Evolutionary conservation across 805 yeast genomes (phyloP), one percentile per base, ranked within the genome.

Genomic region (Pichia exigua): DNA sequence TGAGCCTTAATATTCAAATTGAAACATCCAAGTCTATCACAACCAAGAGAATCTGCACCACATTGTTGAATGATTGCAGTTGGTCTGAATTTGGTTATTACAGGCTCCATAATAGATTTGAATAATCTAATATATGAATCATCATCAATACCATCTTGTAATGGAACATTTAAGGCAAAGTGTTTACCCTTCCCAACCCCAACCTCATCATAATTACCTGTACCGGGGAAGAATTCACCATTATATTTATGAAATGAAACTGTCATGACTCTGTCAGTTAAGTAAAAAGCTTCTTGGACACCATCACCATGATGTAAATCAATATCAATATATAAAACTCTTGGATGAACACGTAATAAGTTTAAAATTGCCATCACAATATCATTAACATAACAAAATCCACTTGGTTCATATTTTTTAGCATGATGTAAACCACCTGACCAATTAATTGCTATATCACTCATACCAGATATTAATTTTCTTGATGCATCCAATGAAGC

Each of bases 271-370:
- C 98, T 73, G 67, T 91, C 98, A 2, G 97, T 87, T 18, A 94
- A 80, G 70, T 92, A 87, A 64, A 92, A 92, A 1, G 97, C 97
- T 68, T 92, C 98, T 67, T 92, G 96, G 20, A 92, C 98, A 57
- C 98, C 98, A 68, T 92, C 98, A 44, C 98, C 98, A 64, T 92
- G 98, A 67, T 92, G 98, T 15, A 92, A 79, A 67, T 92, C 98
- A 51, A 90, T 91, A 68, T 92, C 98, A 50, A 92, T 87, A 66
- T 92, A 92, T 65, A 92, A 74, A 9, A 92, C 97, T 57, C 98
- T 78, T 42, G 96, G 94, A 68, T 91, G 96, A 57, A 87, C 89
- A 49, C 97, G 73, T 54, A 92, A 73, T 42, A 92, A 74, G 65
- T 92, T 89, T 55, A 92, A 73, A 43, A 91, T 88, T 46, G 95